Evolutionary conservation across 441 rosid species (phyloP).

Genomic region (Manihot esculenta): DNA sequence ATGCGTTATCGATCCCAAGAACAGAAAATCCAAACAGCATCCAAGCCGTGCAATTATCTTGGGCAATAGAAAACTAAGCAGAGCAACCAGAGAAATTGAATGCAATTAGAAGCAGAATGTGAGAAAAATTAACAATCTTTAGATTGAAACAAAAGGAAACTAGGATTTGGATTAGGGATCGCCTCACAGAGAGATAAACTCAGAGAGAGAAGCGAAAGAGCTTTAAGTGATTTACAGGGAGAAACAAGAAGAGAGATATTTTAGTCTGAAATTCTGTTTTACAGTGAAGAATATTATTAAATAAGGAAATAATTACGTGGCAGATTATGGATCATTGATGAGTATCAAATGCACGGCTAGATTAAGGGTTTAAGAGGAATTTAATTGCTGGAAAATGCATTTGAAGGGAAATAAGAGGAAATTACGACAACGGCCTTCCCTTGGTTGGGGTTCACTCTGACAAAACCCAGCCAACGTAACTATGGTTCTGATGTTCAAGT

Average conservation of each 20-base stretch:
- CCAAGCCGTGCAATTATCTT: not conserved
- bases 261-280: not conserved
- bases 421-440: slow-evolving; percentile 10
- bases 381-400: not conserved
- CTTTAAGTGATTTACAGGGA: not conserved
- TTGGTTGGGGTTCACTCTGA: not conserved
- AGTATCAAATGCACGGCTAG: slow-evolving; percentile 5
- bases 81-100: not conserved
- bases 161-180: slow-evolving; percentile 4
- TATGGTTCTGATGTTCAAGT: not conserved
- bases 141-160: not conserved
- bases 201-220: not conserved
- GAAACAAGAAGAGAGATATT: not conserved
- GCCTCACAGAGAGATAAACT: not conserved
- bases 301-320: slow-evolving; percentile 7
- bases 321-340: not conserved
- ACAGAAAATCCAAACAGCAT: not conserved
- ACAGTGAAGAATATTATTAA: not conserved
- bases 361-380: not conserved
- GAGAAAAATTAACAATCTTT: not conserved
- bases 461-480: not conserved
- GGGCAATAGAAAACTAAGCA: not conserved
- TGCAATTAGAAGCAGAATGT: not conserved
- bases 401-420: not conserved
- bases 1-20: not conserved